phyloP scores from a whole-genome alignment of 2,329 filamentous ascomycete genomes.

The Neopestalotiopsis rosae region DNA sequence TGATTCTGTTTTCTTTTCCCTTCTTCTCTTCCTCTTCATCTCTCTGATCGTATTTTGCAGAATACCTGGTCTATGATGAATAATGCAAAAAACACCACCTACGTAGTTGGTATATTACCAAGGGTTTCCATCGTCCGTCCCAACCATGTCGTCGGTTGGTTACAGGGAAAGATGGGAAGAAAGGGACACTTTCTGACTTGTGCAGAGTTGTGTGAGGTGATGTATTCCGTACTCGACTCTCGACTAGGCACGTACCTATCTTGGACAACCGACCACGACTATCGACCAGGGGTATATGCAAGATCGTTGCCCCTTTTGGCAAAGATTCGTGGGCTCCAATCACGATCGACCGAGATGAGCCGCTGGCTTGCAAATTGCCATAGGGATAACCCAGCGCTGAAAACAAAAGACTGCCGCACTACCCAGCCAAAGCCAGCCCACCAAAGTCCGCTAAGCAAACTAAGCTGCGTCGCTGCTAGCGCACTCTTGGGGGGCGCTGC shows the following conservation, averaged over 20 bases:
- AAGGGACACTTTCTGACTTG: not conserved
- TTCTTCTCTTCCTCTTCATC: too few species aligned
- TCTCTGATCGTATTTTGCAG: too few species aligned
- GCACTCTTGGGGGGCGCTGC: not conserved
- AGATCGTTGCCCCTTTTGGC: slow-evolving; percentile 15
- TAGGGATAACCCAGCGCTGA: slow-evolving; percentile 4
- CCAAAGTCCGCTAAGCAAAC: not conserved
- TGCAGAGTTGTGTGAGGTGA: not conserved
- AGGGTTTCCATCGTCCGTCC: not conserved
- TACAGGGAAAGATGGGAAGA: too few species aligned
- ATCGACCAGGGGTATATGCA: slow-evolving; percentile 6
- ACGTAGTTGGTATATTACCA: not conserved
- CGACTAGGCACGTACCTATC: not conserved
- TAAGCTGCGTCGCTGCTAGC: not conserved
- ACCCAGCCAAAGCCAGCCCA: not conserved
- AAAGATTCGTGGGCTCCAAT: slow-evolving; percentile 10
- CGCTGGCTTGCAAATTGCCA: slow-evolving; percentile 5
- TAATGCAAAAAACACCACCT: not conserved
- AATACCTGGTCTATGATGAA: not conserved
- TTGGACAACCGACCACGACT: slow-evolving; percentile 11
- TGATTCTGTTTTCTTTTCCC: too few species aligned
- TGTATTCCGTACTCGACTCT: too few species aligned
- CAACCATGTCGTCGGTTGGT: too few species aligned
- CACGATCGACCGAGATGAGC: slow-evolving; percentile 14
- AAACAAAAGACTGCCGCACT: not conserved